Percentiles rank a stretch among this genome's conserved stretches.
These are phyloP conservation scores for Chlorella sp. DNA, from an alignment of 139 green algal genomes.

Conservation along the genomic window DNA sequence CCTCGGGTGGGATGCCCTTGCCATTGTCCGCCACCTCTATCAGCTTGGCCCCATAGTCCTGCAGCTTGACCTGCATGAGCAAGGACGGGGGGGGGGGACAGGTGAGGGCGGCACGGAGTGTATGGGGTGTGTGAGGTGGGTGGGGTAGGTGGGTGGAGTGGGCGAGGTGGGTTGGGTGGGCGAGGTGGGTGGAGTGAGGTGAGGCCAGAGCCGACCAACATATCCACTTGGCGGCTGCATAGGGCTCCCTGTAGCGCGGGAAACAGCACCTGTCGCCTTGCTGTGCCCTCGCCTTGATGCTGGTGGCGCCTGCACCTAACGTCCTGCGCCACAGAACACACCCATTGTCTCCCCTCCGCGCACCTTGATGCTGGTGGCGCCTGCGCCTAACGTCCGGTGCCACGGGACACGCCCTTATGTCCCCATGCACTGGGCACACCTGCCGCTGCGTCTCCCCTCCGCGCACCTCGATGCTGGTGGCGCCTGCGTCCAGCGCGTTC, in stretches of 20 bases:
- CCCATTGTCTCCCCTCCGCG: too few species aligned
- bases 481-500: constrained; percentile 92
- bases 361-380: too few species aligned
- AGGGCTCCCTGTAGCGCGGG: background rate
- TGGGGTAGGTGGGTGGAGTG: background rate
- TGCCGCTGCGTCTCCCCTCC: too few species aligned
- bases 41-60: constrained; percentile 77
- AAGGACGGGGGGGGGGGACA: background rate
- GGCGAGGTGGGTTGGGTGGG: background rate
- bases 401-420: too few species aligned
- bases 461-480: constrained; percentile 85
- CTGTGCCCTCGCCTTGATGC: too few species aligned
- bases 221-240: too few species aligned
- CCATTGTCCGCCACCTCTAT: constrained; percentile 97
- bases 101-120: background rate
- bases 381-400: too few species aligned
- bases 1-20: constrained; percentile 54
- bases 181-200: background rate
- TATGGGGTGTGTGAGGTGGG: background rate
- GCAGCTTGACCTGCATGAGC: constrained; percentile 60
- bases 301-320: too few species aligned
- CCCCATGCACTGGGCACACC: too few species aligned
- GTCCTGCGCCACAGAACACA: too few species aligned
- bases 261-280: too few species aligned
- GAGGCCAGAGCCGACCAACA: too few species aligned